Evolutionary conservation across 148 eudicot species (phyloP), one percentile per base, ranked within the genome.

Genomic region (Rhododendron griersonianum): DNA sequence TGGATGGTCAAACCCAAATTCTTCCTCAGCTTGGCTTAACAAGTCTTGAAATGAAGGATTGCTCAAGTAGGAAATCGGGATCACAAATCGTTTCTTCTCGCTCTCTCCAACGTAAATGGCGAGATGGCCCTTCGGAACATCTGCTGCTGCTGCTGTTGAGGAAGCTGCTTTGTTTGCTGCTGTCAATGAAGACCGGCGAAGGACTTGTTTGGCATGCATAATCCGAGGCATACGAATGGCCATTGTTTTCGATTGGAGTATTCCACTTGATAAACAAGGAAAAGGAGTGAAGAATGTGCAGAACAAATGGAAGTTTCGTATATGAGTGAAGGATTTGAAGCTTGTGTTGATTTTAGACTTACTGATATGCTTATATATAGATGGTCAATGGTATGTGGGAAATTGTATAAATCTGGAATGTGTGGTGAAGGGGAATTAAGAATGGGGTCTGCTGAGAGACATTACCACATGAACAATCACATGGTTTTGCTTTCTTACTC

Each of bases 1-100:
- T 1, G 93, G 90, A 77, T 92, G 93, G 47, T 84, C 87, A 45
- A 86, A 93, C 59, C 94, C 95, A 45, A 91, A 91, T 77, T 78
- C 73, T 65, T 65, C 73, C 33, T 65, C 73, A 8, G 33, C 30
- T 65, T 30, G 30, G 30, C 30, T 30, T 30, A 30, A 30, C 30
- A 30, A 30, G 30, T 30, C 30, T 30, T 30, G 30, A 30, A 30
- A 30, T 30, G 30, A 30, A 30, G 30, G 30, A 30, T 30, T 30
- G 30, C 30, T 28, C 30, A 28, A 28, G 30, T 28, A 28, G 0
- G 30, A 28, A 0, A 28, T 28, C 30, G 30, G 30, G 30, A 28
- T 28, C 30, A 28, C 30, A 0, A 28, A 28, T 28, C 30, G 30
- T 0, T 28, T 28, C 30, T 28, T 28, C 30, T 28, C 30, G 30